Evolutionary conservation across 441 rosid genomes (phyloP), one percentile per base, ranked within the genome.

Genomic region (Jatropha multifida): DNA sequence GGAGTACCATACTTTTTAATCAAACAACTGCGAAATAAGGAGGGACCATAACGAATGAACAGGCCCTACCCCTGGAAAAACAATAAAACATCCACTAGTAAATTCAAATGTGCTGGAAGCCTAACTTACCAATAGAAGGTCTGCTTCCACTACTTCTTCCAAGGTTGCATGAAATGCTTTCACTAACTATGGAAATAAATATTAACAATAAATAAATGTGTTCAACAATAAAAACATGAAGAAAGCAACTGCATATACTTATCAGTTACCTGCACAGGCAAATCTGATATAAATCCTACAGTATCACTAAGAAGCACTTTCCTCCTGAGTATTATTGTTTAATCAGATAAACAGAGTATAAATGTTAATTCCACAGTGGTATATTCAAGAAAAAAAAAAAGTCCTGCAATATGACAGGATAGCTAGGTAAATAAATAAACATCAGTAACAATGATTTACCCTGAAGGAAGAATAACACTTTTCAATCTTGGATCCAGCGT

Each of bases 81-180:
- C 32, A 32, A 32, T 2, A 32, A 32, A 32, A 32, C 32, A 32
- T 32, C 32, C 32, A 32, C 32, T 2, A 32, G 32, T 32, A 32
- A 32, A 32, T 32, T 32, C 32, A 32, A 32, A 32, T 32, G 32
- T 32, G 32, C 32, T 1, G 32, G 32, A 32, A 32, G 32, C 32
- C 74, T 10, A 70, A 51, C 65, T 76, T 90, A 95, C 98, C 88
- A 95, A 85, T 72, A 95, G 95, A 71, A 93, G 89, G 85, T 93
- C 97, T 75, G 98, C 98, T 85, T 93, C 98, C 65, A 85, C 94
- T 65, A 90, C 96, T 86, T 95, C 98, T 82, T 95, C 99, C 80
- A 95, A 81, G 46, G 99, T 58, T 62, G 65, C 65, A 62, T 62
- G 44, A 62, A 62, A 62, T 68, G 99, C 99, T 88, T 93, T 83